Conservation (phyloP, 306 rosid species). For the Cucumis cinereus region DNA sequence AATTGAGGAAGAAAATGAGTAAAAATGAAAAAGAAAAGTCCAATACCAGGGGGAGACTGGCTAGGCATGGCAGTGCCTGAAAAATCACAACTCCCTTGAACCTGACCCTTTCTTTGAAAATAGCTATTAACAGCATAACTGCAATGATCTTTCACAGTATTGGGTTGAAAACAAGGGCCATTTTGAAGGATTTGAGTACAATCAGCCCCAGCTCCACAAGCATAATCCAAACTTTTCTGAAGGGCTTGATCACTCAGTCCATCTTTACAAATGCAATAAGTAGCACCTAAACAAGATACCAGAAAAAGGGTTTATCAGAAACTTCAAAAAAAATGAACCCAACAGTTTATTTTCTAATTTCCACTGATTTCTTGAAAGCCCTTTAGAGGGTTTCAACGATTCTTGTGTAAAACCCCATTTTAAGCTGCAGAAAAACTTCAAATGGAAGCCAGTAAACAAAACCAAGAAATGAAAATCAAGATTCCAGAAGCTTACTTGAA, state of each 20-base stretch:
- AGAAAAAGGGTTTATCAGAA: not conserved
- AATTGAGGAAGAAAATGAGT: not conserved
- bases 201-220: conserved; percentile 98
- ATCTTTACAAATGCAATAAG: conserved; percentile 74
- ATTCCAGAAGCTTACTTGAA: conserved; percentile 53
- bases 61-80: conserved; percentile 37
- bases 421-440: not conserved
- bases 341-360: not conserved
- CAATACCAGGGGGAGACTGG: conserved; percentile 49
- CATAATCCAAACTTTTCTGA: conserved; percentile 76
- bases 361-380: not conserved
- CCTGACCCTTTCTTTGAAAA: conserved; percentile 59
- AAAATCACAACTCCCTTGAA: conserved; percentile 72
- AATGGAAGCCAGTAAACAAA: not conserved
- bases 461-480: not conserved
- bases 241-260: conserved; percentile 54
- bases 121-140: conserved; percentile 85
- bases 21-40: not conserved
- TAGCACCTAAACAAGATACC: conserved; percentile 35
- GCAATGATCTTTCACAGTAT: conserved; percentile 83
- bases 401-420: not conserved
- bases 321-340: not conserved
- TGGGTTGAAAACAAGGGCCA: conserved; percentile 74
- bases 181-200: conserved; percentile 43
- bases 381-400: not conserved